Base-by-base conservation (phyloP, 495 filamentous ascomycete species). In the Talaromyces nanjingensis region DNA sequence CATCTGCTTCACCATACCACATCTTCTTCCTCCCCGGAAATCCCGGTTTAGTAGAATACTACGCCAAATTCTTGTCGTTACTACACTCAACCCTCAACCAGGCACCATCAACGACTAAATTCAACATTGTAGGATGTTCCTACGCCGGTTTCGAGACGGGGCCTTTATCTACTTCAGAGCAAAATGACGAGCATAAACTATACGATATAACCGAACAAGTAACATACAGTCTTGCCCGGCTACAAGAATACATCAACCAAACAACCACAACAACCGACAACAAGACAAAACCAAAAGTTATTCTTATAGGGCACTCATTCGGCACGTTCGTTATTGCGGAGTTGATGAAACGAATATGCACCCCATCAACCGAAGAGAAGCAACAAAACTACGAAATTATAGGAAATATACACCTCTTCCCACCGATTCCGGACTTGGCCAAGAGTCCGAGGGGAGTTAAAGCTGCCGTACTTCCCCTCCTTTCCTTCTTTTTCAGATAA, bases 251-350 rank as follows among this genome's bases (percentile, higher is more conserved):
- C 25, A 62, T 53, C 45, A 37, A 18, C 7, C 0, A 9, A 1
- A 49, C 45, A 1, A 12, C 3, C 2, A 27, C 42, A 34, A 27
- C 0, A 31, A 1, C 3, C 3, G n/a, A 54, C 20, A 27, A 52
- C 47, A 31, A 29, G 45, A 52, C 53, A 16, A 29, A 53, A 14
- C 34, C 33, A 60, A 29, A 25, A 45, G 82, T 96, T 2, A 82
- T 96, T 24, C 77, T 98, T 6, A 85, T 96, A 29, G 91, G 90
- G 0, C 91, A 96, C 71, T 93, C 91, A 0, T 89, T 96, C 2
- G 91, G 91, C 24, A 75, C 84, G 0, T 96, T 90, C 70, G 88
- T 96, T 8, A 72, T 84, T n/a, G 80, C 93, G 66, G 91, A 94
- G 74, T 71, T 91, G 7, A 78, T 91, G 29, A 75, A 85, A 39